Evolutionary conservation across 495 filamentous ascomycete species (phyloP), one percentile per base, ranked within the genome.

Genomic region (Hyaloscypha hepaticicola): DNA sequence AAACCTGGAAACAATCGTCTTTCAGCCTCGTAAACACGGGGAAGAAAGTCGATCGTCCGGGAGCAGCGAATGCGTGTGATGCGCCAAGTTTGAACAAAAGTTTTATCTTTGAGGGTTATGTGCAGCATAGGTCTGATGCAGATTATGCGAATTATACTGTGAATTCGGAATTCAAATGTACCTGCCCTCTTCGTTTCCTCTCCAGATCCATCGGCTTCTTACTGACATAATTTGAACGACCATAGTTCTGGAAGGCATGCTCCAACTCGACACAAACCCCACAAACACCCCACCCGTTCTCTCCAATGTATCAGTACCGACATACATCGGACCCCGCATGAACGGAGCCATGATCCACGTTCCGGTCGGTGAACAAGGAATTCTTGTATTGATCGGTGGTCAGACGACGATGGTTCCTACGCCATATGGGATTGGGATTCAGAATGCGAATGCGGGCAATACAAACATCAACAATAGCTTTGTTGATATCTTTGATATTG

Each of bases 341-440:
- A 64, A 64, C 26, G 61, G 61, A 14, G 61, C 61, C 2, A 64
- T 64, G 61, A 57, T 64, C 12, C 61, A 64, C 21, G 52, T 64
- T 11, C 61, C 61, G 2, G 52, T 64, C 6, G 52, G 61, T 11
- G 41, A 56, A 12, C 22, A 64, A 19, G 61, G 61, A 1, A 31
- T 64, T 12, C 38, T 64, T 19, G 51, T 64, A 29, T 25, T 57
- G n/a, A 64, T 64, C 27, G 51, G 51, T 5, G 61, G 61, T 24
- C 52, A 64, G 38, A 57, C 52, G 22, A 64, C 61, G 3, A 28
- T 12, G 31, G 38, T 57, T 49, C 52, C 52, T 12, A 64, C 61
- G 16, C 29, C 61, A n/a, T 64, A 64, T 48, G 61, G 61, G 8
- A 25, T 64, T 7, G 48, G 26, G 14, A 64, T 64, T 26, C 25